Conservation (phyloP, 345 rosid genomes). For the Cardamine chenopodiifolia region DNA sequence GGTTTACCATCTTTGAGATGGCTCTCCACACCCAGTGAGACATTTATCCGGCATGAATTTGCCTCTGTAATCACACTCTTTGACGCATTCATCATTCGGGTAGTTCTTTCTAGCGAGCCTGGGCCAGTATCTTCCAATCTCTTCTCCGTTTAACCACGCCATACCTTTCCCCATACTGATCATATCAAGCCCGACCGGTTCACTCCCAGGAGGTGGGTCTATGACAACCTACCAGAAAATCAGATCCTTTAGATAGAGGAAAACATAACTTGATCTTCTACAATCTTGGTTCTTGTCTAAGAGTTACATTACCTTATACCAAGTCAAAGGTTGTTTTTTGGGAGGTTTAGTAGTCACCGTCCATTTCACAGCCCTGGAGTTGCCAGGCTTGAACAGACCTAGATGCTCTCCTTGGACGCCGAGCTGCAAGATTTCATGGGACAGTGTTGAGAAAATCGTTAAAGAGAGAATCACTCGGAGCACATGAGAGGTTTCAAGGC, state of each 20-base stretch:
- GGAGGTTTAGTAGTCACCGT: constrained; percentile 67
- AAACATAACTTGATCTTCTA: constrained; percentile 16
- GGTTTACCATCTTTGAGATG: constrained; percentile 90
- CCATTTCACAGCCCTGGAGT: constrained; percentile 57
- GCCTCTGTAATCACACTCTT: constrained; percentile 81
- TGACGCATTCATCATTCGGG: constrained; percentile 53
- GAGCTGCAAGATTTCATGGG: constrained; percentile 50
- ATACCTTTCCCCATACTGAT: constrained; percentile 89
- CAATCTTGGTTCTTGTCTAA: constrained; percentile 16
- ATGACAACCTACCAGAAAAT: constrained; percentile 58
- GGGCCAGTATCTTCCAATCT: constrained; percentile 92
- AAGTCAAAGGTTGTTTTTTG: constrained; percentile 73
- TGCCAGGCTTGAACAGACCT: constrained; percentile 62
- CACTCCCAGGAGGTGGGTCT: constrained; percentile 78
- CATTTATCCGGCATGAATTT: constrained; percentile 80
- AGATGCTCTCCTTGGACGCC: constrained; percentile 83
- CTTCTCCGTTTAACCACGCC: constrained; percentile 98
- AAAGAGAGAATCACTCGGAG: neutral
- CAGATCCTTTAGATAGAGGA: neutral
- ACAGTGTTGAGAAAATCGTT: neutral
- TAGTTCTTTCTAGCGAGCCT: constrained; percentile 56
- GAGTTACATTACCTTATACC: constrained; percentile 75
- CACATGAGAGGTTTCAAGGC: constrained; percentile 12
- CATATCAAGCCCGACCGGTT: constrained; percentile 91
- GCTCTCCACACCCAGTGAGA: constrained; percentile 84